Percentiles rank a stretch among this genome's conserved stretches.
phyloP scores from a whole-genome alignment of 2,329 filamentous ascomycete species.

The Aspergillus calidoustus region DNA sequence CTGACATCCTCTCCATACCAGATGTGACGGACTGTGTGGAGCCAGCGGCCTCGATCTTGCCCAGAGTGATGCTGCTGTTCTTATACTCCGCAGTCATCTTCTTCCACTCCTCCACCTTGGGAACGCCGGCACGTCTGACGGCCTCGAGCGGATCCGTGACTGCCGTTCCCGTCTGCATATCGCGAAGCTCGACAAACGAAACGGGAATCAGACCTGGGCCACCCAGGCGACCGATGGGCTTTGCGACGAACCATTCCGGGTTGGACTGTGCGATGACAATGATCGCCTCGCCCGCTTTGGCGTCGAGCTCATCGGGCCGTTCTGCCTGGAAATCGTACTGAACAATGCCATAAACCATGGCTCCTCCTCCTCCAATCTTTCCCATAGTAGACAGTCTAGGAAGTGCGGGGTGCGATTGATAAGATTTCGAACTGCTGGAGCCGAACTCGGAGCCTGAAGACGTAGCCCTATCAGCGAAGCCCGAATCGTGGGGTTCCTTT shows the following conservation, averaged over 20 bases:
- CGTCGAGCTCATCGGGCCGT: slow-evolving; percentile 92
- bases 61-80: slow-evolving; percentile 95
- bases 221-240: slow-evolving; percentile 96
- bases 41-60: slow-evolving; percentile 71
- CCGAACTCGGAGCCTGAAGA: slow-evolving; percentile 34
- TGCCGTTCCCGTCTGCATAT: slow-evolving; percentile 85
- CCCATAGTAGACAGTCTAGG: slow-evolving; percentile 53
- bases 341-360: slow-evolving; percentile 95
- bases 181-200: slow-evolving; percentile 93
- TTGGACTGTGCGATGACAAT: slow-evolving; percentile 99
- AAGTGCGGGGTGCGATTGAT: slow-evolving; percentile 33
- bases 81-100: slow-evolving; percentile 99
- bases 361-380: slow-evolving; percentile 60
- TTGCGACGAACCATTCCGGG: slow-evolving; percentile 98
- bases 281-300: slow-evolving; percentile 92
- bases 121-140: slow-evolving; percentile 85
- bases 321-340: slow-evolving; percentile 97
- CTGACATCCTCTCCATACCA: slow-evolving; percentile 77
- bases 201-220: slow-evolving; percentile 95
- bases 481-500: slow-evolving; percentile 82
- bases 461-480: slow-evolving; percentile 69
- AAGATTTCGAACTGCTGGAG: slow-evolving; percentile 18
- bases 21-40: slow-evolving; percentile 65
- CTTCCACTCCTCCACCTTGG: slow-evolving; percentile 98
- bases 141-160: slow-evolving; percentile 83